Base-by-base conservation (phyloP, 768 basidiomycete species). In the Leccinum pellstonianum region DNA sequence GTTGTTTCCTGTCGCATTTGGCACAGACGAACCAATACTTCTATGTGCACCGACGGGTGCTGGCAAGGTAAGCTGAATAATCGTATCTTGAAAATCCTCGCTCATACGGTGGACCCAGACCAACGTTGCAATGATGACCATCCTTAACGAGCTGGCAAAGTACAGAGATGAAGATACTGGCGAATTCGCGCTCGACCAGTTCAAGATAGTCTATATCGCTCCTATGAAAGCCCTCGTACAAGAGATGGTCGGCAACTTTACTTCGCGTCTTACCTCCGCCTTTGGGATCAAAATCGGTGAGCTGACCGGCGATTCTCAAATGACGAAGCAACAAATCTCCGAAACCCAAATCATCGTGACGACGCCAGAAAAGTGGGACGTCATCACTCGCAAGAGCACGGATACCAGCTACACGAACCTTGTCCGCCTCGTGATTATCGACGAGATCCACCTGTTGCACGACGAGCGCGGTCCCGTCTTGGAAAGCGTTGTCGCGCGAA, bases 351-450 rank as follows among this genome's bases (percentile, higher is more conserved):
- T 99, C 69, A 98, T 98, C 73, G 95, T 98, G 63, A 97, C 96
- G 0, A 98, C 97, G 0, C 97, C 96, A 0, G 97, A 99, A 77
- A 99, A 99, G 74, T 99, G 94, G 93, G 97, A 99, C 66, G 97
- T 99, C 70, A 96, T 99, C 71, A 98, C 96, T 5, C 89, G 97
- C 67, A 99, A 99, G 79, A 91, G 87, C 65, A 96, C 95, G 1
- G 97, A 98, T 67, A 95, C 93, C 19, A 91, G 89, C 63, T 98
- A 98, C 74, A 98, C 95, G 51, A 98, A 97, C 70, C 86, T 98
- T 54, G 96, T 98, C 15, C 86, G 94, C 6, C 86, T 99, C 61
- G 86, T 98, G 76, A 98, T 98, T 71, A 92, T 99, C 64, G 96
- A 99, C 70, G 97, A 99, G 70, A 99, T 99, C 66, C 97, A 98